Conservation (phyloP, 2,329 filamentous ascomycete genomes). For the Epichloe hybrida region DNA sequence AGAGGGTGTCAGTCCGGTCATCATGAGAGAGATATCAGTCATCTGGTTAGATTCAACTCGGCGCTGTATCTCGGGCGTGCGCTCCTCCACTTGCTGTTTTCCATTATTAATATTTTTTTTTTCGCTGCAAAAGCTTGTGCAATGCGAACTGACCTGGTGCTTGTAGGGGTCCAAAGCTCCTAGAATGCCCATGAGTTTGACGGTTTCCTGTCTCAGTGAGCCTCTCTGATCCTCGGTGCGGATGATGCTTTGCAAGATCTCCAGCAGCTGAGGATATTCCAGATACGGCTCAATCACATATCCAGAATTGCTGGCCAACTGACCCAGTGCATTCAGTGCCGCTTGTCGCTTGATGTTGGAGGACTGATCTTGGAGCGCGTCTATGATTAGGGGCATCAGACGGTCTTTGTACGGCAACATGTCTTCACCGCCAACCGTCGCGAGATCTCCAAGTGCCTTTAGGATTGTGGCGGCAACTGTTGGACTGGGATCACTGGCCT, state of each 20-base stretch:
- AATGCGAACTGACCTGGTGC: constrained; percentile 48
- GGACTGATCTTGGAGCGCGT: constrained; percentile 85
- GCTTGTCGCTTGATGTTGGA: constrained; percentile 84
- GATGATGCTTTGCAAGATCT: constrained; percentile 86
- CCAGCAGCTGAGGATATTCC: constrained; percentile 86
- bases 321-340: constrained; percentile 77
- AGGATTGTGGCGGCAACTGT: constrained; percentile 91
- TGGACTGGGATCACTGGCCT: constrained; percentile 71
- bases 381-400: constrained; percentile 90
- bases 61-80: constrained; percentile 66
- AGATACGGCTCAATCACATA: constrained; percentile 96
- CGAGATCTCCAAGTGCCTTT: constrained; percentile 85
- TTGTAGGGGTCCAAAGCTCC: constrained; percentile 94
- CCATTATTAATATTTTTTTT: constrained; percentile 2
- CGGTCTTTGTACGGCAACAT: constrained; percentile 86
- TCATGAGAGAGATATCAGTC: constrained; percentile 93
- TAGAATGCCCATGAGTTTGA: constrained; percentile 90
- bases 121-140: background rate
- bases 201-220: constrained; percentile 78
- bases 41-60: constrained; percentile 50
- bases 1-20: constrained; percentile 90
- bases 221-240: constrained; percentile 78
- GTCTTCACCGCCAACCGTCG: constrained; percentile 83
- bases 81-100: constrained; percentile 65
- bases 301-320: constrained; percentile 88